These are phyloP conservation scores for Hawksworthiomyces lignivorus DNA, from an alignment of 2,329 filamentous ascomycete species.

Conservation along the genomic window DNA sequence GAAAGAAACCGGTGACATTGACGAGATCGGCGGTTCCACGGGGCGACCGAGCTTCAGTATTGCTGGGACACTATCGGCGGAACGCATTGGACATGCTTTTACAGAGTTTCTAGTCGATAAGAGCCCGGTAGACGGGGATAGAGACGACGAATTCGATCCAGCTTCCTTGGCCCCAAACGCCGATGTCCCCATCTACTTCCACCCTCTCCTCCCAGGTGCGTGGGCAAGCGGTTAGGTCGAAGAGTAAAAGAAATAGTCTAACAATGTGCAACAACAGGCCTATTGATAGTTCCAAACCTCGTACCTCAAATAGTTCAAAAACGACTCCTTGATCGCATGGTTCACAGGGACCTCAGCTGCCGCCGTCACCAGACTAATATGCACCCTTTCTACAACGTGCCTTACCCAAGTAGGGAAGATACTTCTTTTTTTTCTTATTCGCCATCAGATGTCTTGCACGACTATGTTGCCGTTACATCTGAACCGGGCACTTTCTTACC, in stretches of 20 bases:
- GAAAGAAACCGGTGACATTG: constrained; percentile 46
- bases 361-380: constrained; percentile 78
- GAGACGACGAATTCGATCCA: neutral
- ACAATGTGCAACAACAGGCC: constrained; percentile 53
- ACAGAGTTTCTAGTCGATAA: constrained; percentile 26
- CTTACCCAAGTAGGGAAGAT: constrained; percentile 18
- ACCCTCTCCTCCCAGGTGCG: constrained; percentile 62
- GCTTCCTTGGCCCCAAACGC: neutral
- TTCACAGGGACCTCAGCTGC: constrained; percentile 59
- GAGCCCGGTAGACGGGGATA: constrained; percentile 8
- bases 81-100: constrained; percentile 37
- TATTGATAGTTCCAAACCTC: constrained; percentile 69
- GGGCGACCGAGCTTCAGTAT: no score
- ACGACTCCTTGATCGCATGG: constrained; percentile 60
- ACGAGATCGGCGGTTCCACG: constrained; percentile 46
- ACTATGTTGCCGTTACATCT: constrained; percentile 48
- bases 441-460: constrained; percentile 25
- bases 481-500: constrained; percentile 53
- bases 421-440: constrained; percentile 48
- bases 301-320: constrained; percentile 63
- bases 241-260: no score
- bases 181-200: constrained; percentile 49
- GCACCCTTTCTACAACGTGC: constrained; percentile 28
- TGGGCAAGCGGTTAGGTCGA: no score
- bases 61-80: constrained; percentile 28